Evolutionary conservation across 2,329 filamentous ascomycete species (phyloP), one percentile per base, ranked within the genome.

Genomic region (Botryotinia calthae): DNA sequence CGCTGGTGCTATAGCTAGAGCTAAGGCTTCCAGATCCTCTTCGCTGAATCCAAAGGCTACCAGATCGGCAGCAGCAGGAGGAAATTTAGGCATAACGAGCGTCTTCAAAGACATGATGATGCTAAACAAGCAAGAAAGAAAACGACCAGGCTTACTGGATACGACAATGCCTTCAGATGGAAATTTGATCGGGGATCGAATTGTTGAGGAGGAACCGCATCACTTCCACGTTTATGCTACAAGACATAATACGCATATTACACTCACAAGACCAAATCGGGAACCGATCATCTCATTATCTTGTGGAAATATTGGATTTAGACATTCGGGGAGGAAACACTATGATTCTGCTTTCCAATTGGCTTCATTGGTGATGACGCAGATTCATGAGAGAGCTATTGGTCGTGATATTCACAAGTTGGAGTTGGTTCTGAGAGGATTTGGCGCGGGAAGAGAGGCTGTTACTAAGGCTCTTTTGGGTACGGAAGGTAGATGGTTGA

Each of bases 201-300:
- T 73, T 3, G 83, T 85, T 62, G 80, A 84, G 68, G 77, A 82
- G 54, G 88, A 92, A 80, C 91, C 93, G 3, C 94, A 94, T 84
- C 94, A 97, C 82, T 87, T 99, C 76, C 93, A 97, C 84, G 86
- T 99, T 81, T 95, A 90, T 83, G 85, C 92, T 42, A 91, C 93
- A 82, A 97, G 94, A 84, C 96, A 98, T 88, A 99, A 99, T 85
- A 96, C 93, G 31, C 94, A 98, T 83, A 88, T 99, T 79, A 98
- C 95, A 1, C 88, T 98, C 77, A 93, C 94, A 34, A 90, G 91
- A 79, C 95, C 96, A 42, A 90, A 94, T 81, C 87, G 91, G 65
- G 88, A 93, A 76, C 88, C 93, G 42, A 88, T 98, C 76, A 86
- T 99, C 76, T 94, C 91, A 20, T 83, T 97, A 78, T 93, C 92